Evolutionary conservation across 2,329 filamentous ascomycete genomes (phyloP), one percentile per base, ranked within the genome.

Genomic region (Myriosclerotinia duriaeana): DNA sequence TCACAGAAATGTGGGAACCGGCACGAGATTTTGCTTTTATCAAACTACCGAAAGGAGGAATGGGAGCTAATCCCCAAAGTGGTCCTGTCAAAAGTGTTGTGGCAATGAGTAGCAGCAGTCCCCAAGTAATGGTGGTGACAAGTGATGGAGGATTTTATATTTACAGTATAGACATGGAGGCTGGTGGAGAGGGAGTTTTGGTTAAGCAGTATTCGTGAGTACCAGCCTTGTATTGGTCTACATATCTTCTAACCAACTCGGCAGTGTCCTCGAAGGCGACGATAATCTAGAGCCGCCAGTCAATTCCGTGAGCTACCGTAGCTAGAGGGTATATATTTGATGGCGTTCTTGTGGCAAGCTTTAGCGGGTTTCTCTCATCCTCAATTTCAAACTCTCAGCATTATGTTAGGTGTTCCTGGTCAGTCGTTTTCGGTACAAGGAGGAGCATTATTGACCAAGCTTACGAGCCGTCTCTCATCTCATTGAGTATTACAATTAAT

Each of bases 1-100:
- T 99, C 5, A 94, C 94, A 1, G 94, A 98, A 78, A 97, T 98
- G 84, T 98, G 93, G 93, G 95, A 99, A 74, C 95, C 95, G 0
- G 82, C 90, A 68, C 87, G 95, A 65, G 95, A 99, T 78, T 99
- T 99, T 79, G 95, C 95, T 1, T 98, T 92, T 83, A 93, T 98
- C 75, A 96, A 95, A 77, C 86, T 99, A 58, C 94, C 94, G 17
- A 92, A 90, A 75, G 79, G 79, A 34, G 74, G 76, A 34, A 74
- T 78, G 40, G 74, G 74, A 5, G 70, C 75, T 1, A 74, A 76
- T 58, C 72, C 68, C 17, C 73, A 70, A 46, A 75, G 75, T n/a
- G 81, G 83, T 0, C 88, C 91, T 0, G 78, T 96, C 52, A 84
- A 91, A 71, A 97, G 92, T 71, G 94, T 99, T n/a, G 95, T 99